Evolutionary conservation across 1,284 basidiomycete species (phyloP).

Genomic region (Schizopora paradoxa): DNA sequence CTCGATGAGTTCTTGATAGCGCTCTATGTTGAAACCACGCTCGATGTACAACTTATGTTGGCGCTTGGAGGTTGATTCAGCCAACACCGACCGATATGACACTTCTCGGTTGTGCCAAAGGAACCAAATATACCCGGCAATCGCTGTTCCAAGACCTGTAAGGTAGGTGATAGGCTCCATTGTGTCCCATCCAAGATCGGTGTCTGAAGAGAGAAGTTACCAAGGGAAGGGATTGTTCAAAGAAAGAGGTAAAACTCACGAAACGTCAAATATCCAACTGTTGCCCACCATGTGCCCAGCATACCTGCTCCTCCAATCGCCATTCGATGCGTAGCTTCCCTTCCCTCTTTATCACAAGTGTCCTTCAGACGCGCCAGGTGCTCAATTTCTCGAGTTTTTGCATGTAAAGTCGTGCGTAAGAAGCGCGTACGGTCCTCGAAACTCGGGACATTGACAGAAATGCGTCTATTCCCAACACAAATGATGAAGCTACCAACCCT

Average conservation of each 20-base stretch:
- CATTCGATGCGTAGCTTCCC: constrained; percentile 49
- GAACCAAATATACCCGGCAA: constrained; percentile 58
- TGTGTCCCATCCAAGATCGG: constrained; percentile 45
- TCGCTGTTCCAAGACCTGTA: constrained; percentile 54
- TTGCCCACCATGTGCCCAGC: constrained; percentile 58
- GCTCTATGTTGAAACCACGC: constrained; percentile 58
- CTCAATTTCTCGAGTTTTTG: constrained; percentile 37
- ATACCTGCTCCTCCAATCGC: constrained; percentile 54
- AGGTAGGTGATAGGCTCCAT: constrained; percentile 69
- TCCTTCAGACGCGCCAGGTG: constrained; percentile 49
- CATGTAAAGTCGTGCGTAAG: constrained; percentile 44
- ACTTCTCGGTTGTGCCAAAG: constrained; percentile 65
- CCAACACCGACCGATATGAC: constrained; percentile 59
- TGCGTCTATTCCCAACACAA: constrained; percentile 35
- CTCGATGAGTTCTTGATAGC: constrained; percentile 49
- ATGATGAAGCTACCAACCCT: constrained; percentile 52
- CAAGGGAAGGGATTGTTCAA: neutral
- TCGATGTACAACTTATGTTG: constrained; percentile 52
- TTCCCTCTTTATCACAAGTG: constrained; percentile 52
- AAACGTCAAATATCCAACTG: constrained; percentile 59
- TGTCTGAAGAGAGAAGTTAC: constrained; percentile 23
- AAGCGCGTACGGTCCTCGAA: constrained; percentile 60
- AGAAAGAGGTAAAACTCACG: constrained; percentile 45
- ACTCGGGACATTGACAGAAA: constrained; percentile 55
- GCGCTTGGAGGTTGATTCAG: constrained; percentile 34